These are phyloP conservation scores for Pseudopithomyces chartarum DNA, from an alignment of 2,329 filamentous ascomycete species.

Conservation along the genomic window DNA sequence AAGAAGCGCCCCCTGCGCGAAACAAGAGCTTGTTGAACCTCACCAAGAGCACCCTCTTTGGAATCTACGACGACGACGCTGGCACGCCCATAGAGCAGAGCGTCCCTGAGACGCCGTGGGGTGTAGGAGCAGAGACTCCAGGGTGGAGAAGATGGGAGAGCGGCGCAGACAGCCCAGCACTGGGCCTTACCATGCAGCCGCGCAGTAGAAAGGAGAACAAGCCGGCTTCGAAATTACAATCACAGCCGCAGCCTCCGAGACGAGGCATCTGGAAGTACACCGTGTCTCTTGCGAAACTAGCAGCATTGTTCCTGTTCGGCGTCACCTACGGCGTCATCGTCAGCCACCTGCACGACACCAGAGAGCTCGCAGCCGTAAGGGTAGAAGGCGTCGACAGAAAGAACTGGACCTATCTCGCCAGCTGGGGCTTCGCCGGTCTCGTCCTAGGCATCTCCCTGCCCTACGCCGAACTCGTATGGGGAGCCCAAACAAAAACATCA, in stretches of 20 bases:
- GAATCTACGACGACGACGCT: conserved; percentile 73
- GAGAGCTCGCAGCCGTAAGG: conserved; percentile 66
- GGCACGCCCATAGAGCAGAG: conserved; percentile 45
- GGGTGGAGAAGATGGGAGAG: conserved; percentile 28
- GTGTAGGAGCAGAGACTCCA: conserved; percentile 75
- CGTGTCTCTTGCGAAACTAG: conserved; percentile 62
- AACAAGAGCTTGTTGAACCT: conserved; percentile 83
- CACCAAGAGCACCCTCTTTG: conserved; percentile 85
- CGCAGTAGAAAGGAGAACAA: conserved; percentile 14
- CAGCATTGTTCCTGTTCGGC: conserved; percentile 77
- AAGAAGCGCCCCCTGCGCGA: conserved; percentile 54
- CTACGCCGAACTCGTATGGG: conserved; percentile 80
- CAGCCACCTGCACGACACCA: conserved; percentile 74
- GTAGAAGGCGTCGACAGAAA: conserved; percentile 61
- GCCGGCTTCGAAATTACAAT: conserved; percentile 7
- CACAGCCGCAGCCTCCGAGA: conserved; percentile 13
- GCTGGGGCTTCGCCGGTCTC: conserved; percentile 84
- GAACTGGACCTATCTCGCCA: conserved; percentile 70
- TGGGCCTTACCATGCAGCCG: conserved; percentile 29
- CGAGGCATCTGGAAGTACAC: conserved; percentile 48
- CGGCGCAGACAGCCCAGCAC: conserved; percentile 31
- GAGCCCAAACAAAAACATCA: no score
- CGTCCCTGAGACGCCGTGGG: conserved; percentile 74
- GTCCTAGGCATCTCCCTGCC: conserved; percentile 79
- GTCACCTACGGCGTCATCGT: conserved; percentile 83